phyloP scores from a whole-genome alignment of 2,329 filamentous ascomycete species.

The Plectosphaerella plurivora region DNA sequence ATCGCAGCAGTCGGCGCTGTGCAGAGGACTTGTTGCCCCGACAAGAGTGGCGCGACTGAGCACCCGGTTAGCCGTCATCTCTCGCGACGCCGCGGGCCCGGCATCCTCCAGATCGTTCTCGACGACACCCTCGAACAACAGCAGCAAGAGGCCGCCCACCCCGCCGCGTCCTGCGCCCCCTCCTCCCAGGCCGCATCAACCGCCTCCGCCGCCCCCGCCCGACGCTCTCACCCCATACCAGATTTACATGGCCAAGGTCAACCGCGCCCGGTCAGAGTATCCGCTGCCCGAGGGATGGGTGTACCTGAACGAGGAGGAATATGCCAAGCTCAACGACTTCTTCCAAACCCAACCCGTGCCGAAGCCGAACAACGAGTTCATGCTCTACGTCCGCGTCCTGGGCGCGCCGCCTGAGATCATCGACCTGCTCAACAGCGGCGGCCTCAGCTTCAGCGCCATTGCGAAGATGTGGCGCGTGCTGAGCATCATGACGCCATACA shows the following conservation, averaged over 20 bases:
- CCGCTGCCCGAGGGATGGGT: slow-evolving; percentile 44
- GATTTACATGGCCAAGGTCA: slow-evolving; percentile 1
- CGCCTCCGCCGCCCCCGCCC: slow-evolving; percentile 15
- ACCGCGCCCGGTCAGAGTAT: slow-evolving; percentile 15
- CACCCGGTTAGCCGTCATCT: slow-evolving; percentile 25
- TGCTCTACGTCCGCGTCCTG: slow-evolving; percentile 30
- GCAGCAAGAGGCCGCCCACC: slow-evolving; percentile 16
- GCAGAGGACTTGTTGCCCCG: slow-evolving; percentile 33
- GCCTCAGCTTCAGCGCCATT: slow-evolving; percentile 36
- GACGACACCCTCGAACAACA: slow-evolving; percentile 30
- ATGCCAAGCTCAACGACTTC: slow-evolving; percentile 53
- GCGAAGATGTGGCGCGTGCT: slow-evolving; percentile 57
- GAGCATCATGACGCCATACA: slow-evolving; percentile 47
- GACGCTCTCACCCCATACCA: not conserved
- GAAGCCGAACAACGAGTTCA: slow-evolving; percentile 16
- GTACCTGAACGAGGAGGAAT: slow-evolving; percentile 37
- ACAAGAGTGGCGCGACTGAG: slow-evolving; percentile 25
- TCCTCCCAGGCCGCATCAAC: no score
- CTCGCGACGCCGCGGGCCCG: slow-evolving; percentile 13
- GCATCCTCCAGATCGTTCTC: slow-evolving; percentile 30
- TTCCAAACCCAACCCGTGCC: slow-evolving; percentile 50
- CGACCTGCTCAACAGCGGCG: slow-evolving; percentile 45
- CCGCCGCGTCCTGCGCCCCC: no score
- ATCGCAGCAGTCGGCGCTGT: slow-evolving; percentile 46
- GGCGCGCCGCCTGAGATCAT: slow-evolving; percentile 68